Base-by-base conservation (phyloP, 306 rosid species). In the Glycine latifolia region DNA sequence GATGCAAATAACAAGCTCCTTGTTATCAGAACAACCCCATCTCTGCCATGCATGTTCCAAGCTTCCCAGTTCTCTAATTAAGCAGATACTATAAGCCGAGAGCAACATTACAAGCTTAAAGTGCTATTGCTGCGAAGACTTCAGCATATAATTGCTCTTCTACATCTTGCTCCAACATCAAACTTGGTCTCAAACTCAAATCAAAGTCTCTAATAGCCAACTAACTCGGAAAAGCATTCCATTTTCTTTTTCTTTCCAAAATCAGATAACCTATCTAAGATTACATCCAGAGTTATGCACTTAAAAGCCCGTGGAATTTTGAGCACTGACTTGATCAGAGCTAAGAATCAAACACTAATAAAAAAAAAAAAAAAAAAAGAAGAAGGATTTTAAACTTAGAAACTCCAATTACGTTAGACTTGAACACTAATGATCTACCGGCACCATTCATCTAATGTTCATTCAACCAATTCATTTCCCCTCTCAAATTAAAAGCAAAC, bases 351-450 rank as follows among this genome's bases (percentile, higher is more conserved):
- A 67, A 71, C 11, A 85, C 63, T 31, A 61, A 68, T 61, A 0
- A 26, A 55, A 10, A 9, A 75, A 4, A 8, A 75, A 61, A 1
- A 20, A 20, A 20, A 20, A 20, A 20, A 20, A n/a, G n/a, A n/a
- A n/a, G n/a, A 68, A 55, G 20, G 56, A 76, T 49, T 41, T 65
- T 50, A 12, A 59, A 31, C 8, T 49, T 31, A 26, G 13, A 49
- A 74, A 61, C 46, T 39, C 31, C 10, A 61, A 71, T 41, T 48
- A 74, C 73, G 49, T 76, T 76, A 8, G 59, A 79, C 81, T 48
- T 49, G 48, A 78, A 73, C 35, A 37, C 62, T 47, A 71, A 37
- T 2, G 90, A 89, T 85, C 91, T 46, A 68, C 13, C 31, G 47
- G 55, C 59, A 15, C 50, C 65, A 55, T 44, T 47, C 46, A 52